Evolutionary conservation across 2,329 filamentous ascomycete species (phyloP), one percentile per base, ranked within the genome.

Genomic region (Tolypocladium tundrense): DNA sequence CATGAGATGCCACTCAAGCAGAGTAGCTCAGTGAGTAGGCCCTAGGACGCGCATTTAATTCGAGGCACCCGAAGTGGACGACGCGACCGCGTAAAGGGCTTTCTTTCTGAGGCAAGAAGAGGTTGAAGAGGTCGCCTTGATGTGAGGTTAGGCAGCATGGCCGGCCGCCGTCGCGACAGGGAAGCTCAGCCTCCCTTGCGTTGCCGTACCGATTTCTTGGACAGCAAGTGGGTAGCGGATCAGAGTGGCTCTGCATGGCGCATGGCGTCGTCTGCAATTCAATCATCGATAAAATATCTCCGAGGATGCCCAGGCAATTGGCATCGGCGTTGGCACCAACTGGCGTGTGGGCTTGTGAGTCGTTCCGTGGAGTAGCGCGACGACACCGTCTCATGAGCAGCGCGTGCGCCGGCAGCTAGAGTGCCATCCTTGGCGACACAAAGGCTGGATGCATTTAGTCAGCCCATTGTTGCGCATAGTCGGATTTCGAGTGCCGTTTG

Each of bases 1-100:
- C 62, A 62, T 60, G 48, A 37, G 55, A 41, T 37, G n/a, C 35
- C 37, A 33, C 31, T 35, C 14, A 21, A 11, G 3, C 21, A 33
- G 3, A 24, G 43, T 7, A 24, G 21, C 35, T 19, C 5, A 13
- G 7, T 31, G 27, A 35, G 31, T 5, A 33, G 31, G 35, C 16
- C 7, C 53, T 13, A 11, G 48, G 9, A 35, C 31, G 19, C 19
- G 19, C 2, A 35, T 35, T 31, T 51, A 19, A 9, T 8, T 19
- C 9, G 35, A 27, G 31, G n/a, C 10, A 27, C 19, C 8, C 6
- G n/a, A 24, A 48, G 14, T 45, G 41, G 27, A 35, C 24, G 41
- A 39, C 40, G 53, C 53, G 54, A 45, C 33, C 24, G 54, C 41
- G 41, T 27, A 55, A 13, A 55, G 16, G 5, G 19, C n/a, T 42